Conservation (phyloP, 805 yeast species). For the Cyberlindnera nakhonratchasimensis region DNA sequence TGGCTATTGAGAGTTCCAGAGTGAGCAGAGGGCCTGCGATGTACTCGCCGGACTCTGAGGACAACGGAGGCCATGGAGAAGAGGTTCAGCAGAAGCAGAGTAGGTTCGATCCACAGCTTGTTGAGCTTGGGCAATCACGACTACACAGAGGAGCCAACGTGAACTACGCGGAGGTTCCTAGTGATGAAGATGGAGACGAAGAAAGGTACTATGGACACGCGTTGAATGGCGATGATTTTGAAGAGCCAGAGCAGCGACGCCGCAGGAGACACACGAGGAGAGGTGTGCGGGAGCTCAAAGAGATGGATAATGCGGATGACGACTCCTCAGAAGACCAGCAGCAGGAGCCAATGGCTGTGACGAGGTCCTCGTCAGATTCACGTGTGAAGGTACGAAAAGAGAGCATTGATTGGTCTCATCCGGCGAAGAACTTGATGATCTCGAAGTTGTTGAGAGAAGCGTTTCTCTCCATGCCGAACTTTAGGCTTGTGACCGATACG, state of each 20-base stretch:
- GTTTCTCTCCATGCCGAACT: slow-evolving; percentile 2
- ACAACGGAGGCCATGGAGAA: no score
- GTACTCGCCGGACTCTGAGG: not conserved
- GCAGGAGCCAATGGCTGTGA: not conserved
- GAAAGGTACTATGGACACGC: no score
- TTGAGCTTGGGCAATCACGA: not conserved
- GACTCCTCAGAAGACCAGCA: slow-evolving; percentile 2
- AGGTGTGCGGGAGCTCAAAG: no score
- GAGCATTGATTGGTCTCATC: slow-evolving; percentile 9
- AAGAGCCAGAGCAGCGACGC: not conserved
- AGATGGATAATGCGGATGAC: not conserved
- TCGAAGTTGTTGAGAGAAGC: slow-evolving; percentile 8
- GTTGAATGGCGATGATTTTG: not conserved
- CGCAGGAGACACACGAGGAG: not conserved
- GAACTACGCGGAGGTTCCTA: not conserved
- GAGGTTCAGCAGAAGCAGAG: no score
- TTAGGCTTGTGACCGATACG: not conserved
- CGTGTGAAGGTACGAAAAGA: slow-evolving; percentile 3
- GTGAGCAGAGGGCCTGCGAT: not conserved
- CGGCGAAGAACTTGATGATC: slow-evolving; percentile 9
- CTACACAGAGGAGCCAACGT: not conserved
- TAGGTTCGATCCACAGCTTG: not conserved
- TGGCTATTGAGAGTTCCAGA: not conserved
- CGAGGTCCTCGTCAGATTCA: not conserved
- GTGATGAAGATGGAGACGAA: slow-evolving; percentile 1